phyloP scores from a whole-genome alignment of 2,329 filamentous ascomycete genomes.

The Fusarium setosum region DNA sequence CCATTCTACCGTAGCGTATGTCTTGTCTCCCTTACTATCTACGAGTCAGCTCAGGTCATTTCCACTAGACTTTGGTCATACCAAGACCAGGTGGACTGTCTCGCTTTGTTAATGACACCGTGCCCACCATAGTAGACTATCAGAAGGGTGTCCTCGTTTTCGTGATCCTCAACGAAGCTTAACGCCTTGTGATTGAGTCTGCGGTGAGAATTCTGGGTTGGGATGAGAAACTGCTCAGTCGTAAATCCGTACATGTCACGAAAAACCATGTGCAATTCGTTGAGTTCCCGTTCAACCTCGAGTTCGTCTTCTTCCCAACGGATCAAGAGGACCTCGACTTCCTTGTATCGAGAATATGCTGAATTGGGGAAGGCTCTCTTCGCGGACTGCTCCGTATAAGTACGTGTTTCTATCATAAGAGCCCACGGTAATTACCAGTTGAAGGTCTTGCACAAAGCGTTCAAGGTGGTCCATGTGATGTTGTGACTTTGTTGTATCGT shows the following conservation, averaged over 20 bases:
- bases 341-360: slow-evolving; percentile 39
- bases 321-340: slow-evolving; percentile 41
- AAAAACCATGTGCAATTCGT: slow-evolving; percentile 35
- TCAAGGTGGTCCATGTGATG: slow-evolving; percentile 41
- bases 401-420: neutral
- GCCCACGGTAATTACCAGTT: slow-evolving; percentile 21
- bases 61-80: slow-evolving; percentile 4
- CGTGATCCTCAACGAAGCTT: slow-evolving; percentile 41
- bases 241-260: slow-evolving; percentile 36
- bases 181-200: slow-evolving; percentile 38
- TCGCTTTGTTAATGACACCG: slow-evolving; percentile 41
- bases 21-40: slow-evolving; percentile 34
- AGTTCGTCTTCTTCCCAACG: slow-evolving; percentile 43
- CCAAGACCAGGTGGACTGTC: slow-evolving; percentile 43
- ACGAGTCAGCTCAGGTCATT: slow-evolving; percentile 13
- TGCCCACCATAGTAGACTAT: slow-evolving; percentile 42
- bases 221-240: slow-evolving; percentile 39
- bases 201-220: slow-evolving; percentile 40
- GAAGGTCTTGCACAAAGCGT: slow-evolving; percentile 36
- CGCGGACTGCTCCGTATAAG: slow-evolving; percentile 33
- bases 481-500: slow-evolving; percentile 42
- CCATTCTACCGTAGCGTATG: slow-evolving; percentile 43
- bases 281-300: slow-evolving; percentile 39
- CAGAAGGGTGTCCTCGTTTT: slow-evolving; percentile 42
- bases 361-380: slow-evolving; percentile 42